Evolutionary conservation across 768 basidiomycete species (phyloP).

Genomic region (Suillus fuscotomentosus): DNA sequence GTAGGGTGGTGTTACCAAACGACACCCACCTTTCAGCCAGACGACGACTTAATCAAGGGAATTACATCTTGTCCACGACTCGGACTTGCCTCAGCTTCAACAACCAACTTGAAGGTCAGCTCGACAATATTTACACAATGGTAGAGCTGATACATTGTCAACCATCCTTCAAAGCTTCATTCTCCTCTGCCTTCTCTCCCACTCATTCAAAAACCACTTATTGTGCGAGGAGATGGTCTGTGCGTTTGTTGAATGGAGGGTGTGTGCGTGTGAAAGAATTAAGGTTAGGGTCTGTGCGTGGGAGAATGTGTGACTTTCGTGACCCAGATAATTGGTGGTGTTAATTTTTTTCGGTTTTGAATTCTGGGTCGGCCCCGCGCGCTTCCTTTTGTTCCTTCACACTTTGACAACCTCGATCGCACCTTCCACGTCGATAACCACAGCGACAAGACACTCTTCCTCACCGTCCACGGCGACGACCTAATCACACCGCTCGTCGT

Average conservation of each 20-base stretch:
- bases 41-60: not conserved
- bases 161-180: not conserved
- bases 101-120: not conserved
- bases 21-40: slow-evolving; percentile 1
- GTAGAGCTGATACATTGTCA: not conserved
- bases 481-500: slow-evolving; percentile 18
- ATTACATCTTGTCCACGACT: not conserved
- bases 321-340: slow-evolving; percentile 39
- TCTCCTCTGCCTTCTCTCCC: not conserved
- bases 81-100: not conserved
- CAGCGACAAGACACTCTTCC: slow-evolving; percentile 41
- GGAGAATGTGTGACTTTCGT: slow-evolving; percentile 31
- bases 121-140: not conserved
- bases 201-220: not conserved
- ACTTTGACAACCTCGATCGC: slow-evolving; percentile 45
- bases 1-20: not conserved
- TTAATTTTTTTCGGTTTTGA: slow-evolving; percentile 37
- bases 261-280: slow-evolving; percentile 31
- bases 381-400: slow-evolving; percentile 44
- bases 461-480: slow-evolving; percentile 37
- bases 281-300: slow-evolving; percentile 49
- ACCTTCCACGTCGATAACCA: slow-evolving; percentile 40
- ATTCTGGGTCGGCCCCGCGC: slow-evolving; percentile 43
- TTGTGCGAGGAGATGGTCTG: not conserved
- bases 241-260: slow-evolving; percentile 17